Percentiles rank a stretch among this genome's conserved stretches.
These are phyloP conservation scores for Colletotrichum sp. DNA, from an alignment of 2,329 filamentous ascomycete genomes.

Conservation along the genomic window DNA sequence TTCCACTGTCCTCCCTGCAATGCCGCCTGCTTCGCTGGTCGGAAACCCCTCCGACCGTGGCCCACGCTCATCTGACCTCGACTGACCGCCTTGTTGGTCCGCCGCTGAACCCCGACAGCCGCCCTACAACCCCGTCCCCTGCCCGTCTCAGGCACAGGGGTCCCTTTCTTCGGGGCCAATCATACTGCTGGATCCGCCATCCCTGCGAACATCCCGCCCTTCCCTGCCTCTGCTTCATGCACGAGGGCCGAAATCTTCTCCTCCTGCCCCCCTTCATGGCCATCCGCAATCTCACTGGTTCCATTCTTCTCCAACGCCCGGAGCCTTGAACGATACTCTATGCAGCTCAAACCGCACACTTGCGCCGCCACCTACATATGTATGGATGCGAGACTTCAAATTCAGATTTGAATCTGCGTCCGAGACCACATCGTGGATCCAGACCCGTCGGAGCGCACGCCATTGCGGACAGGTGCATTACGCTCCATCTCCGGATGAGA, in stretches of 20 bases:
- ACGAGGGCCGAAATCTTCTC: slow-evolving; percentile 10
- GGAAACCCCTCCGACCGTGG: slow-evolving; percentile 4
- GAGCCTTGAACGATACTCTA: background rate
- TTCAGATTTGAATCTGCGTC: background rate
- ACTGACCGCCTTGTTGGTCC: slow-evolving; percentile 15
- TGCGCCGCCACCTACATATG: background rate
- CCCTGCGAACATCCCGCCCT: slow-evolving; percentile 15
- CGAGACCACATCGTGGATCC: background rate
- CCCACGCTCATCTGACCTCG: slow-evolving; percentile 16
- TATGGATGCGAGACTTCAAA: background rate
- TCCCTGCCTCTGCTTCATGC: slow-evolving; percentile 18
- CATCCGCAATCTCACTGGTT: slow-evolving; percentile 1
- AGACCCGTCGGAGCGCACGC: background rate
- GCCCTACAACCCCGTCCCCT: slow-evolving; percentile 1
- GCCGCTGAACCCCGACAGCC: slow-evolving; percentile 8
- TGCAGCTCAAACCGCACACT: background rate
- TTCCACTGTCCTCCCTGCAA: background rate
- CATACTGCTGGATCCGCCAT: background rate
- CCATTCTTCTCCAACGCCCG: slow-evolving; percentile 1
- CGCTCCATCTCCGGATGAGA: background rate
- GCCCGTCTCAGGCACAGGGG: slow-evolving; percentile 13
- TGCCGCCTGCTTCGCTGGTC: background rate
- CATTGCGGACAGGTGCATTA: background rate
- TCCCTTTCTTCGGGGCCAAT: background rate
- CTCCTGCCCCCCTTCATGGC: background rate